These are phyloP conservation scores for Tephrocybe sp. DNA, from an alignment of 768 basidiomycete species.

Conservation along the genomic window DNA sequence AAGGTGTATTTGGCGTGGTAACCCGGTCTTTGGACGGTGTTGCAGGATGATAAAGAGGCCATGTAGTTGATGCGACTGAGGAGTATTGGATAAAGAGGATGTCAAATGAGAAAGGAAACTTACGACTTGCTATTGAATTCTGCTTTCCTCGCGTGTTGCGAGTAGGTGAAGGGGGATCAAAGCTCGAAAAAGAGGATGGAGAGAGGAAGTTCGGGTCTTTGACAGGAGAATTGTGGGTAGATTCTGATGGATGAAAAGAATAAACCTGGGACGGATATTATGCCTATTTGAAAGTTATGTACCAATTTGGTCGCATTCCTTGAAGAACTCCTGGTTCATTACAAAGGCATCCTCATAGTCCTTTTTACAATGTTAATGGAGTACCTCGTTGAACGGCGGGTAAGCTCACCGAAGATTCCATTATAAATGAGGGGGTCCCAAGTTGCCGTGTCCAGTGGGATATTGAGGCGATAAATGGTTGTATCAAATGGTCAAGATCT, in stretches of 20 bases:
- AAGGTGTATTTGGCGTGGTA: background rate
- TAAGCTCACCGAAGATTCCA: background rate
- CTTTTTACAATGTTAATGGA: conserved; percentile 1
- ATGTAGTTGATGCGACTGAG: background rate
- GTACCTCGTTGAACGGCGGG: background rate
- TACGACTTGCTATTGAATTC: background rate
- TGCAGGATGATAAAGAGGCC: background rate
- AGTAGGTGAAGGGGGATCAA: background rate
- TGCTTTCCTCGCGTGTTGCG: no score
- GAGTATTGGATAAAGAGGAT: background rate
- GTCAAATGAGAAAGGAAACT: background rate
- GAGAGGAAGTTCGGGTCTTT: background rate
- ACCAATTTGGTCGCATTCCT: conserved; percentile 4
- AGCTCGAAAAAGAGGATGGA: background rate
- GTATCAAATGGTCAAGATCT: no score
- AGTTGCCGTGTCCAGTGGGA: background rate
- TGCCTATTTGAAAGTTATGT: no score
- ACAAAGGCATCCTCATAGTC: conserved; percentile 3
- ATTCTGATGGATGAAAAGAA: background rate
- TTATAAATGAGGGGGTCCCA: background rate
- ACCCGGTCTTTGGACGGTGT: background rate
- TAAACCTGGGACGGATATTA: background rate
- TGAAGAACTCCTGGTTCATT: background rate
- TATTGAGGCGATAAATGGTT: background rate
- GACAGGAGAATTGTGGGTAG: background rate